Percentiles rank a stretch among this genome's conserved stretches.
Evolutionary conservation across 2,329 filamentous ascomycete genomes (phyloP).

Genomic region (Harringtonia lauricola): DNA sequence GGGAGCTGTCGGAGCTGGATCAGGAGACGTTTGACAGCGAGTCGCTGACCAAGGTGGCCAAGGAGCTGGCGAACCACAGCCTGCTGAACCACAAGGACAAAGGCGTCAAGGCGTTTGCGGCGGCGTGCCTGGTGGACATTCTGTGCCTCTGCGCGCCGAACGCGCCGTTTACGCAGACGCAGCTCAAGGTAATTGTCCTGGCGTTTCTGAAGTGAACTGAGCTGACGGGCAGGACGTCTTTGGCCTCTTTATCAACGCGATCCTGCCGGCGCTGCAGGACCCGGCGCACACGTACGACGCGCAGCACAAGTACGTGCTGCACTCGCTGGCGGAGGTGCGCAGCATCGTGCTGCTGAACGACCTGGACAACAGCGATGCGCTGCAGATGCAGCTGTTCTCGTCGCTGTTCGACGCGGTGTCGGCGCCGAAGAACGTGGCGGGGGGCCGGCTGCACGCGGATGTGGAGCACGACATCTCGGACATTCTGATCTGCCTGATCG

Average conservation of each 20-base stretch:
- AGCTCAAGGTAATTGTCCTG: conserved; percentile 64
- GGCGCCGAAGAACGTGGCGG: conserved; percentile 60
- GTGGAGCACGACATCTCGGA: conserved; percentile 88
- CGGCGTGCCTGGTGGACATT: conserved; percentile 86
- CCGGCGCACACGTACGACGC: conserved; percentile 83
- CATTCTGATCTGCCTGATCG: conserved; percentile 73
- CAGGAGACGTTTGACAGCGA: conserved; percentile 75
- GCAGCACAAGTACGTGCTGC: conserved; percentile 85
- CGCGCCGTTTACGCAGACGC: conserved; percentile 81
- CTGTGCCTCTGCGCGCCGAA: conserved; percentile 87
- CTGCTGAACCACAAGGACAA: conserved; percentile 85
- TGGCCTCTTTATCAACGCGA: conserved; percentile 70
- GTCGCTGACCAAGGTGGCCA: conserved; percentile 75
- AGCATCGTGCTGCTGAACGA: conserved; percentile 88
- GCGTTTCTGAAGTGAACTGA: background rate
- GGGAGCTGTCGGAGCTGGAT: conserved; percentile 75
- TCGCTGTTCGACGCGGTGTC: conserved; percentile 89
- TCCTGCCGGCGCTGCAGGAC: conserved; percentile 76
- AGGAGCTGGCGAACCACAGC: conserved; percentile 72
- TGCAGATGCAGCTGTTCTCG: conserved; percentile 74
- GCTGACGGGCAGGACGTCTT: conserved; percentile 66
- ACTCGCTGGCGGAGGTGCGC: conserved; percentile 84
- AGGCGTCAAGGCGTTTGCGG: conserved; percentile 80
- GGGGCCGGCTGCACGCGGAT: conserved; percentile 81
- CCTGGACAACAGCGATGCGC: conserved; percentile 66